Percentiles rank a stretch among this genome's conserved stretches.
Evolutionary conservation across 331 rosid species (phyloP).

Genomic region (Acacia concinna): DNA sequence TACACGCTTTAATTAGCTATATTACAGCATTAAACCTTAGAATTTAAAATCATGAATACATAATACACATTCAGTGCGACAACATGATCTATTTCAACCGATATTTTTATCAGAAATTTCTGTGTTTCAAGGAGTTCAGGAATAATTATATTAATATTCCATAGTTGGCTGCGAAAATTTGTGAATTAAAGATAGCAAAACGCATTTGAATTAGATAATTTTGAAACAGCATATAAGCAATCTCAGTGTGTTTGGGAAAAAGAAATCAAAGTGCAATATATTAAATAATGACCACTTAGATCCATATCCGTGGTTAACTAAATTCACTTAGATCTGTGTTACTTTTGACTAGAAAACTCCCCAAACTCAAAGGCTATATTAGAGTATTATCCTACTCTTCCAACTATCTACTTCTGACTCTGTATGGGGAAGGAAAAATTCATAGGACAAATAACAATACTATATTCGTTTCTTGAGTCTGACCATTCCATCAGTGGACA

Average conservation of each 20-base stretch:
- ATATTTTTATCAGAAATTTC: slow-evolving; percentile 18
- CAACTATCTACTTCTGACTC: not conserved
- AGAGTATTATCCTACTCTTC: not conserved
- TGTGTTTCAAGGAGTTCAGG: not conserved
- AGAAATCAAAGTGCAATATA: slow-evolving; percentile 5
- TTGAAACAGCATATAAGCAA: slow-evolving; percentile 8
- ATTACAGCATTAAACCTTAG: not conserved
- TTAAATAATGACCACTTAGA: not conserved
- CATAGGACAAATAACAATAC: slow-evolving; percentile 11
- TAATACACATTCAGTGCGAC: slow-evolving; percentile 19
- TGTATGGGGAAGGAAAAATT: slow-evolving; percentile 10
- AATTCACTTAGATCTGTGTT: not conserved
- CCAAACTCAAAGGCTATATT: not conserved
- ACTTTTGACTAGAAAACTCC: not conserved
- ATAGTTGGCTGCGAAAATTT: not conserved
- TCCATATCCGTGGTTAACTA: not conserved
- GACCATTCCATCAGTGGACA: slow-evolving; percentile 5
- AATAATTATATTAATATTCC: slow-evolving; percentile 4
- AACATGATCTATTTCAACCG: slow-evolving; percentile 6
- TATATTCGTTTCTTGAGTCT: slow-evolving; percentile 9
- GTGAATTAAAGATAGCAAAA: slow-evolving; percentile 5
- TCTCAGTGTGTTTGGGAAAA: not conserved
- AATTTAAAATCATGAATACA: not conserved
- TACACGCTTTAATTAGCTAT: not conserved
- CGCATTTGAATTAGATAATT: not conserved